Evolutionary conservation across 148 eudicot genomes (phyloP).

Genomic region (Cornus florida): DNA sequence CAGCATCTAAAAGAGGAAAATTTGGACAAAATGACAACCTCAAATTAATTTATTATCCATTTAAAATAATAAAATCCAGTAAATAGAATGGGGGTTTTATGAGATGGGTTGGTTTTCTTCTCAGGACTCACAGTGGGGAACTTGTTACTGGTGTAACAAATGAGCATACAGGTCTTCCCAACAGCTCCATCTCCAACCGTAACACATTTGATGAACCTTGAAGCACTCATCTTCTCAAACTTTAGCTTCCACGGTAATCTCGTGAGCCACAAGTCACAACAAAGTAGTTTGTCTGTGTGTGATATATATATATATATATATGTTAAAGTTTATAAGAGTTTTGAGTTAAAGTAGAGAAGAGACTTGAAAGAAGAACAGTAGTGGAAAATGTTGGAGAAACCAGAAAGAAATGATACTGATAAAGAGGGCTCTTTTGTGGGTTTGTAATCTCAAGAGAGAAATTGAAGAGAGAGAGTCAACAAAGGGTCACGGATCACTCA

Average conservation of each 20-base stretch:
- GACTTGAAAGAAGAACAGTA: slow-evolving; percentile 10
- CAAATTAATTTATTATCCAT: background rate
- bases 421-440: background rate
- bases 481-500: slow-evolving; percentile 12
- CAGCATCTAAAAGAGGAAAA: background rate
- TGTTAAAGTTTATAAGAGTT: background rate
- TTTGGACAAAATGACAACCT: background rate
- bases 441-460: slow-evolving; percentile 18
- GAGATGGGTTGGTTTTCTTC: slow-evolving; percentile 4
- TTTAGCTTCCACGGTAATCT: background rate
- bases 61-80: background rate
- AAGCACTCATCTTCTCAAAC: slow-evolving; percentile 25
- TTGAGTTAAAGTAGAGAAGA: background rate
- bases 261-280: no score
- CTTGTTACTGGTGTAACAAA: slow-evolving; percentile 96
- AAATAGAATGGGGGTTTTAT: background rate
- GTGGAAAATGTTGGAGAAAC: slow-evolving; percentile 1
- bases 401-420: background rate
- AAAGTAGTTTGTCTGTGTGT: no score
- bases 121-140: slow-evolving; percentile 82
- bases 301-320: no score
- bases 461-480: slow-evolving; percentile 7
- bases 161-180: slow-evolving; percentile 96
- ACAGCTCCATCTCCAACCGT: slow-evolving; percentile 99
- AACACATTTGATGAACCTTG: slow-evolving; percentile 98